phyloP scores from a whole-genome alignment of 2,329 filamentous ascomycete species.

The Byssochlamys sp. region DNA sequence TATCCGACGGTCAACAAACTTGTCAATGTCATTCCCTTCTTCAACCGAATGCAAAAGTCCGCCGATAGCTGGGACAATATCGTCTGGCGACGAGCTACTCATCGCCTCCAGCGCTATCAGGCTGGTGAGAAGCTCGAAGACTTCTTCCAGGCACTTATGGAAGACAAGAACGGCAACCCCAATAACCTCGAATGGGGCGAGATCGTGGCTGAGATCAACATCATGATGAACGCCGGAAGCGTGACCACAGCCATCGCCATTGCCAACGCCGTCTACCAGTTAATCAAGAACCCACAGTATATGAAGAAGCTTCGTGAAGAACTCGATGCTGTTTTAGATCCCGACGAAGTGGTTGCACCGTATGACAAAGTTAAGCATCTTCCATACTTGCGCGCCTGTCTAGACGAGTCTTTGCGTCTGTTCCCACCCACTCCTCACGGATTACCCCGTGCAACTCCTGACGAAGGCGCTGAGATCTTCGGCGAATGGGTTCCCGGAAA shows the following conservation, averaged over 20 bases:
- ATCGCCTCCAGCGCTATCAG: slow-evolving; percentile 38
- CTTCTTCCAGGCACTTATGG: slow-evolving; percentile 47
- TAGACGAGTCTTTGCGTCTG: slow-evolving; percentile 43
- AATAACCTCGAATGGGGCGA: slow-evolving; percentile 43
- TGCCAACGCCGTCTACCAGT: slow-evolving; percentile 41
- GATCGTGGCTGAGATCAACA: slow-evolving; percentile 44
- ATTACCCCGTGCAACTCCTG: slow-evolving; percentile 37
- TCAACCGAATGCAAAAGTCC: slow-evolving; percentile 9
- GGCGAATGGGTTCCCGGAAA: slow-evolving; percentile 22
- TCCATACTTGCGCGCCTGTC: slow-evolving; percentile 44
- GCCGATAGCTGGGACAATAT: slow-evolving; percentile 36
- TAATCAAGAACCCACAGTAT: slow-evolving; percentile 38
- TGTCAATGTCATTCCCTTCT: slow-evolving; percentile 36
- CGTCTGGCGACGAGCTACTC: slow-evolving; percentile 33
- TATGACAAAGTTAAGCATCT: slow-evolving; percentile 45
- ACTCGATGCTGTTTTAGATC: slow-evolving; percentile 33
- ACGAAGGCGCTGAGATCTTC: slow-evolving; percentile 34
- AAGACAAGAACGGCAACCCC: slow-evolving; percentile 31
- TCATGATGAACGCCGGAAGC: slow-evolving; percentile 37
- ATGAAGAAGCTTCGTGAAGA: slow-evolving; percentile 34
- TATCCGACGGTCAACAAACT: slow-evolving; percentile 41
- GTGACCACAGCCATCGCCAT: slow-evolving; percentile 45
- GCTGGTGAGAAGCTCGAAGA: slow-evolving; percentile 46
- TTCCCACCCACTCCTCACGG: slow-evolving; percentile 36
- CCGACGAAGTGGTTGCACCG: slow-evolving; percentile 33